These are phyloP conservation scores for Penicillium frequentans DNA, from an alignment of 2,329 filamentous ascomycete species.

Conservation along the genomic window DNA sequence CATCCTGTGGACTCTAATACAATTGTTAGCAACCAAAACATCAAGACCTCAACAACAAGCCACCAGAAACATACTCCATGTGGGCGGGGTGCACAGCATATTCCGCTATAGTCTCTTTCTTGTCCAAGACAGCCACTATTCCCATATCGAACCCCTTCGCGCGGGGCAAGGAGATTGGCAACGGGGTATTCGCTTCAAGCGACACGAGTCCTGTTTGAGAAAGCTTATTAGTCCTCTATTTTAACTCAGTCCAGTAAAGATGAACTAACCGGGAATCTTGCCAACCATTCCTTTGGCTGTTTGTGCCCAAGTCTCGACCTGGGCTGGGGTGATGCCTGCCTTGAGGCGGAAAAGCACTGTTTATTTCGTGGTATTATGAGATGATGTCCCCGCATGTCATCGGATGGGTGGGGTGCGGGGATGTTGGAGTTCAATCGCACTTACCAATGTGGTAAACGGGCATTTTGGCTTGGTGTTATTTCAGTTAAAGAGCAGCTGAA, in stretches of 20 bases:
- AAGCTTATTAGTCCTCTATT: not conserved
- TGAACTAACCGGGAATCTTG: constrained; percentile 39
- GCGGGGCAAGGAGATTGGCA: constrained; percentile 42
- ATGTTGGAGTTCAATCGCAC: not conserved
- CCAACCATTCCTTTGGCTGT: constrained; percentile 41
- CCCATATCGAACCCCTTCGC: constrained; percentile 49
- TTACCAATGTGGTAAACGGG: constrained; percentile 44
- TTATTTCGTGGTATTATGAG: not conserved
- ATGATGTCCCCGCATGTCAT: constrained; percentile 1
- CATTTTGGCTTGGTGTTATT: constrained; percentile 23
- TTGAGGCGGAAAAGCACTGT: constrained; percentile 47
- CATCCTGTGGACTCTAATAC: constrained; percentile 38
- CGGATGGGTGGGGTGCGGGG: not conserved
- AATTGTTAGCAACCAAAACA: constrained; percentile 1
- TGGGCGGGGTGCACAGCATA: constrained; percentile 51
- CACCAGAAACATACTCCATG: constrained; percentile 38
- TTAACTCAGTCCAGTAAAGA: not conserved
- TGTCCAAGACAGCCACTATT: constrained; percentile 48
- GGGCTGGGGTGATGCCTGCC: constrained; percentile 33
- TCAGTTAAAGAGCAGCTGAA: not conserved
- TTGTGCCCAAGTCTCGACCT: constrained; percentile 33
- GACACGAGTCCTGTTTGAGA: constrained; percentile 30
- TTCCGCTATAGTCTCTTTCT: constrained; percentile 40
- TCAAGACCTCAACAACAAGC: not conserved
- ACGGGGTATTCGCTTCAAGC: constrained; percentile 37